A percentile compares a stretch with the other conserved stretches of the same genome.
Evolutionary conservation across 768 basidiomycete genomes (phyloP).

Genomic region (Tulasnella sp.): DNA sequence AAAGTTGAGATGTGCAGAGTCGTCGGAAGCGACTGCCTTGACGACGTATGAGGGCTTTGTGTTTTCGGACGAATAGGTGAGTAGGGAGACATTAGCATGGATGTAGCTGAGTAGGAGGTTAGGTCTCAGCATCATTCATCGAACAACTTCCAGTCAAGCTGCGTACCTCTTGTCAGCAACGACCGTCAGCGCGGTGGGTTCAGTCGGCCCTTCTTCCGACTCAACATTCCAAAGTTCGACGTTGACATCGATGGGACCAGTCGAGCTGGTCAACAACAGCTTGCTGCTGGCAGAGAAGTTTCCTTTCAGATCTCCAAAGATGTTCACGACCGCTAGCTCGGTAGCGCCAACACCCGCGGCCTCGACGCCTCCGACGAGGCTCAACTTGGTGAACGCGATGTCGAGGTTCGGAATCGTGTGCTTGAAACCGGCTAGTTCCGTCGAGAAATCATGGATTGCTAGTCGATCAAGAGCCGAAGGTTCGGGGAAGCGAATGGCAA

Average conservation of each 20-base stretch:
- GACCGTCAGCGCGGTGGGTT: neutral
- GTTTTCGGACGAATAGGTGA: neutral
- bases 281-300: constrained; percentile 8
- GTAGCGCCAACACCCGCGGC: constrained; percentile 8
- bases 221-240: constrained; percentile 1
- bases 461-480: neutral
- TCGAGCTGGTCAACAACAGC: neutral
- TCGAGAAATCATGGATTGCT: constrained; percentile 19
- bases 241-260: constrained; percentile 3
- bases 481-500: constrained; percentile 8
- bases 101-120: neutral
- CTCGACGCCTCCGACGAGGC: constrained; percentile 4
- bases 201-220: neutral
- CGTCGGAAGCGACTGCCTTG: neutral
- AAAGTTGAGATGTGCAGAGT: constrained; percentile 13
- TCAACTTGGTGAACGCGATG: constrained; percentile 14
- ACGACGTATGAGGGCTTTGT: neutral
- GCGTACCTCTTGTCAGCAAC: neutral
- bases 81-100: constrained; percentile 18
- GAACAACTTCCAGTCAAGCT: neutral
- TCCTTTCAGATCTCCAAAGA: constrained; percentile 11
- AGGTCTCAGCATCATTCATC: neutral
- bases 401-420: neutral
- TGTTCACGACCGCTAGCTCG: neutral
- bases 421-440: constrained; percentile 14